Evolutionary conservation across 176 grass and related monocot genomes (phyloP).

Genomic region (Hordeum marinum): DNA sequence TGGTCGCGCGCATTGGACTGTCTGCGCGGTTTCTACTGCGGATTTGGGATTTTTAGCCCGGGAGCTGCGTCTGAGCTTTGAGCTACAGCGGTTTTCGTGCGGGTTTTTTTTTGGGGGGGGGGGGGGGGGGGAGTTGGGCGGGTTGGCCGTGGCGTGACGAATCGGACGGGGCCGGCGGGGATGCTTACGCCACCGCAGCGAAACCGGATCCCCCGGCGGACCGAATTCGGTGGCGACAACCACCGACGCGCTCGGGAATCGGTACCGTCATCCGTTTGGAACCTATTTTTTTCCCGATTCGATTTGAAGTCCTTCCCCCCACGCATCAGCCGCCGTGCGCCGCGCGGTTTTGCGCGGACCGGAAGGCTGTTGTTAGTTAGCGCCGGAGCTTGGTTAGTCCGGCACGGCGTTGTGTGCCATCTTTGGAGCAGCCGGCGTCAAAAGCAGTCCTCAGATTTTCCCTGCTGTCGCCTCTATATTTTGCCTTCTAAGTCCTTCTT

Average conservation of each 20-base stretch:
- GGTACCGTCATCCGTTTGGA: constrained; percentile 15
- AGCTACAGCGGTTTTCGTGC: not conserved
- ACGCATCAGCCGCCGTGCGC: not conserved
- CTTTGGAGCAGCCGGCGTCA: not conserved
- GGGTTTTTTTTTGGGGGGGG: not conserved
- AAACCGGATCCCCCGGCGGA: not conserved
- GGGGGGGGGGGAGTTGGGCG: not conserved
- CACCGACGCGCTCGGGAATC: not conserved
- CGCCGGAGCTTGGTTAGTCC: not conserved
- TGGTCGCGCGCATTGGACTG: not conserved
- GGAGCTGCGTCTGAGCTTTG: not conserved
- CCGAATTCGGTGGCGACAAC: not conserved
- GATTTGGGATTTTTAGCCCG: not conserved
- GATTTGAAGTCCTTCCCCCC: not conserved
- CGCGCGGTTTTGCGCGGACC: not conserved
- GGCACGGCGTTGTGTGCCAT: not conserved
- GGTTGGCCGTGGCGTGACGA: constrained; percentile 30
- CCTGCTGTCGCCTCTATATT: constrained; percentile 15
- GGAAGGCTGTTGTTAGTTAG: constrained; percentile 4
- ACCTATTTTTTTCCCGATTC: constrained; percentile 7
- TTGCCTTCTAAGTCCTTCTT: not conserved
- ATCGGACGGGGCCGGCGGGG: not conserved
- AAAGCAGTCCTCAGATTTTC: constrained; percentile 34
- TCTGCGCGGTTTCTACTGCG: not conserved
- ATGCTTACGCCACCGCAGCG: constrained; percentile 12